These are phyloP conservation scores for Pyricularia pennisetigena DNA, from an alignment of 2,329 filamentous ascomycete species.

Conservation along the genomic window DNA sequence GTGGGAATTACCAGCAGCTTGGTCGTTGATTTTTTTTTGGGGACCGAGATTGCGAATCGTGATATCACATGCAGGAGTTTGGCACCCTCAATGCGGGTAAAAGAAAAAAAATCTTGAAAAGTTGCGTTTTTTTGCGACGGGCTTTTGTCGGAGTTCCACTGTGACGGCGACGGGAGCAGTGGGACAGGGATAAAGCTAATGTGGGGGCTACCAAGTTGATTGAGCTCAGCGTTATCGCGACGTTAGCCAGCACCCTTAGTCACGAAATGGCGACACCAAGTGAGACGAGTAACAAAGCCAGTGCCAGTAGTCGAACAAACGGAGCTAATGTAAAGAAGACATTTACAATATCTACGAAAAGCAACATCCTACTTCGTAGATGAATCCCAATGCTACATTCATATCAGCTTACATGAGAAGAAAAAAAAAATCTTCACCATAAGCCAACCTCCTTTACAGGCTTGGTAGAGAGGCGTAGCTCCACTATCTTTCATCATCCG, in stretches of 20 bases:
- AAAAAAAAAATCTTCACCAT: not conserved
- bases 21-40: not conserved
- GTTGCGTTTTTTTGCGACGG: constrained; percentile 1
- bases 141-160: not conserved
- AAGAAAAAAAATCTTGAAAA: not conserved
- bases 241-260: not conserved
- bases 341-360: not conserved
- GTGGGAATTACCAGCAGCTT: not conserved
- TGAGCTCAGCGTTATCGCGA: not conserved
- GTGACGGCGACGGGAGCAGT: not conserved
- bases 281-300: too few species aligned
- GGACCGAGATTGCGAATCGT: not conserved
- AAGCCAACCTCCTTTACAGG: not conserved
- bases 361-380: not conserved
- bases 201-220: not conserved
- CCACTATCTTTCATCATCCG: not conserved
- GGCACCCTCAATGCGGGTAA: not conserved
- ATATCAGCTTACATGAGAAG: not conserved
- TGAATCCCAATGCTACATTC: not conserved
- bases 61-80: not conserved
- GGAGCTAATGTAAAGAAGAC: not conserved
- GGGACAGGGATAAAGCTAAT: not conserved
- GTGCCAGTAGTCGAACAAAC: too few species aligned
- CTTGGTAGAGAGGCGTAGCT: not conserved
- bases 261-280: not conserved